Conservation (phyloP, 306 rosid species). For the Luffa aegyptiaca region DNA sequence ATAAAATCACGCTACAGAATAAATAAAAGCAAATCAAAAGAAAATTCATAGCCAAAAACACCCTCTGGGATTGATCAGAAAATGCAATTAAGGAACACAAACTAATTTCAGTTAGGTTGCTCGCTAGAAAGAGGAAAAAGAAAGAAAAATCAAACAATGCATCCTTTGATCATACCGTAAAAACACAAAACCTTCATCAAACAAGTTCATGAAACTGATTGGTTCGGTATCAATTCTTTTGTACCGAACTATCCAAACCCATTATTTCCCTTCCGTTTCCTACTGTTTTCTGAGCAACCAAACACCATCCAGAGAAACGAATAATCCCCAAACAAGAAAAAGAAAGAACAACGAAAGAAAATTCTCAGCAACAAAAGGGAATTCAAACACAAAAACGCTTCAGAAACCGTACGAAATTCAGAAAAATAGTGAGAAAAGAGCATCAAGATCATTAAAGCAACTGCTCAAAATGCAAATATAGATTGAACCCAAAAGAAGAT, state of each 20-base stretch:
- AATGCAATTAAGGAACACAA: neutral
- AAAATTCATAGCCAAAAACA: neutral
- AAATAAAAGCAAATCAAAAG: neutral
- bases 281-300: slow-evolving; percentile 2
- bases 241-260: neutral
- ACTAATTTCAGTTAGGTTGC: slow-evolving; percentile 6
- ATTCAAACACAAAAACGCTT: neutral
- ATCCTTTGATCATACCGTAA: neutral
- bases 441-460: neutral
- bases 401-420: neutral
- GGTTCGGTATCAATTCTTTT: neutral
- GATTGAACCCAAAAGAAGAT: slow-evolving; percentile 9
- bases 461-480: neutral
- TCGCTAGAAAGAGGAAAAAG: neutral
- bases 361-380: neutral
- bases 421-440: neutral
- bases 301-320: slow-evolving; percentile 4
- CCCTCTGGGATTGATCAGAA: neutral
- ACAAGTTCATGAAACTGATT: slow-evolving; percentile 5
- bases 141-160: neutral
- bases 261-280: neutral
- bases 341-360: neutral
- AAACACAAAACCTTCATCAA: slow-evolving; percentile 2
- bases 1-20: neutral
- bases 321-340: neutral